These are phyloP conservation scores for Lyophyllum shimeji DNA, from an alignment of 768 basidiomycete species.

Conservation along the genomic window DNA sequence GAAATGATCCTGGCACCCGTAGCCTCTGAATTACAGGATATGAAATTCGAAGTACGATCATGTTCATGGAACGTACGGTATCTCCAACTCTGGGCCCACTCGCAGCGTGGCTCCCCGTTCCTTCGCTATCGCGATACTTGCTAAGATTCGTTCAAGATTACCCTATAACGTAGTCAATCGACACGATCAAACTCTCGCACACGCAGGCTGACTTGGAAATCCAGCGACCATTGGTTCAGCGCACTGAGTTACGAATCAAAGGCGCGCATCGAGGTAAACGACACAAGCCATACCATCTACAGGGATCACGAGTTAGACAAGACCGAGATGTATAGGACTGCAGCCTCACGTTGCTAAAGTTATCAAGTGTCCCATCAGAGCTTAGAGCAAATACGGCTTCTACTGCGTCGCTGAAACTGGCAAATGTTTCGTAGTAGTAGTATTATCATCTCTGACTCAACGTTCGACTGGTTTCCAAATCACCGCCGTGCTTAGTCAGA, in stretches of 20 bases:
- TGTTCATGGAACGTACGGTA: slow-evolving; percentile 58
- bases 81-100: slow-evolving; percentile 96
- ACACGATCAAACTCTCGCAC: neutral
- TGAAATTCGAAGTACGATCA: neutral
- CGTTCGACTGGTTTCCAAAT: too few relatives aligned
- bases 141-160: slow-evolving; percentile 87
- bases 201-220: slow-evolving; percentile 69
- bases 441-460: too few relatives aligned
- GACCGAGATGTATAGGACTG: neutral
- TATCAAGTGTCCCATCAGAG: slow-evolving; percentile 79
- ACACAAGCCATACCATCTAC: slow-evolving; percentile 16
- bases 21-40: slow-evolving; percentile 59
- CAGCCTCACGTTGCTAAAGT: slow-evolving; percentile 79
- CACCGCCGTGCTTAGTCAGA: too few relatives aligned
- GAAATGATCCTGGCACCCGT: slow-evolving; percentile 97
- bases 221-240: slow-evolving; percentile 95
- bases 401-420: too few relatives aligned
- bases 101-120: slow-evolving; percentile 83
- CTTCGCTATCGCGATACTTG: slow-evolving; percentile 88
- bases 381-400: neutral
- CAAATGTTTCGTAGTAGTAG: too few relatives aligned
- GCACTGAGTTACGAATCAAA: slow-evolving; percentile 50
- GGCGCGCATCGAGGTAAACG: neutral
- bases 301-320: neutral
- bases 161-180: slow-evolving; percentile 50